Conservation (phyloP, 805 yeast species). For the Sugiyamaella qingdaonensis region DNA sequence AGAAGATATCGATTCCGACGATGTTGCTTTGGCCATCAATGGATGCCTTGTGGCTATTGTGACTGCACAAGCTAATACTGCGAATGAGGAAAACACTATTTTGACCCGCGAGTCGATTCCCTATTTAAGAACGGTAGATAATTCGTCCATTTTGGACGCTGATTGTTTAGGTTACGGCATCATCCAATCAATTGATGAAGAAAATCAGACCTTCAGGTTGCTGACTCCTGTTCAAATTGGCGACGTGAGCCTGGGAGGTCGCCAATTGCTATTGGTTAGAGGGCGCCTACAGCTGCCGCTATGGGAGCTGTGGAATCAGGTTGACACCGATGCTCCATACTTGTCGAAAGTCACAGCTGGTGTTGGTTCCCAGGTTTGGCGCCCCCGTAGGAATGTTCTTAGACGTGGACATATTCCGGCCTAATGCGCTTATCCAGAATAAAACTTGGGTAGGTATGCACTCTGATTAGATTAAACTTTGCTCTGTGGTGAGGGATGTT, state of each 20-base stretch:
- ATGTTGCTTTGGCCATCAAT: slow-evolving; percentile 27
- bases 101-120: slow-evolving; percentile 10
- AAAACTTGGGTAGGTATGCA: too few species aligned
- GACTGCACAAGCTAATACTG: slow-evolving; percentile 6
- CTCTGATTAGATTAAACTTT: too few species aligned
- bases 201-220: slow-evolving; percentile 43
- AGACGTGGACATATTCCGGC: slow-evolving; percentile 6
- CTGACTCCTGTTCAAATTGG: slow-evolving; percentile 41
- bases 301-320: slow-evolving; percentile 43
- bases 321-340: slow-evolving; percentile 39
- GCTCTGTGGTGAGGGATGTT: too few species aligned
- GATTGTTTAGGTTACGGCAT: slow-evolving; percentile 51
- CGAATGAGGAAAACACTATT: background rate
- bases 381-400: slow-evolving; percentile 17
- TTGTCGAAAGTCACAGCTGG: slow-evolving; percentile 24
- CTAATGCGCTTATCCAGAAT: too few species aligned
- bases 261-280: slow-evolving; percentile 45
- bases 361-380: slow-evolving; percentile 14
- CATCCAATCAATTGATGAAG: slow-evolving; percentile 59
- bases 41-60: slow-evolving; percentile 34
- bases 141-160: background rate
- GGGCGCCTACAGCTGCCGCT: slow-evolving; percentile 67
- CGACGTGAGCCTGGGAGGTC: slow-evolving; percentile 30
- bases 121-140: slow-evolving; percentile 11
- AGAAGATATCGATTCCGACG: slow-evolving; percentile 26